A percentile compares a stretch with the other conserved stretches of the same genome.
Conservation (phyloP, 345 rosid species). For the Aquilaria yunnanensis region DNA sequence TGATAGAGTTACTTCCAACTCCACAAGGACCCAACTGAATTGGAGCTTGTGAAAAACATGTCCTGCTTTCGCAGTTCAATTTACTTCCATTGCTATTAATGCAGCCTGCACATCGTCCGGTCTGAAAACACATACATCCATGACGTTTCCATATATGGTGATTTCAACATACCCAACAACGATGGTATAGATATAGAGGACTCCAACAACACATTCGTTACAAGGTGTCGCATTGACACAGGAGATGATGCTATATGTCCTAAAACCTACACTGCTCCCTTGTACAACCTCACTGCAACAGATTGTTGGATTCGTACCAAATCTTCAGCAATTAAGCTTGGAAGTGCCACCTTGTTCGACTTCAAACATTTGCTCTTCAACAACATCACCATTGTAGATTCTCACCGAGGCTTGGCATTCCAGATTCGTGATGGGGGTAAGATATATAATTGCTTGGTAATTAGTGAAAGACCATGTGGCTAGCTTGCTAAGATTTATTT, state of each 20-base stretch:
- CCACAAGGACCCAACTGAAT: no score
- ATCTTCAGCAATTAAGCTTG: slow-evolving; percentile 88
- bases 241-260: slow-evolving; percentile 97
- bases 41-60: no score
- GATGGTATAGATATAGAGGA: slow-evolving; percentile 93
- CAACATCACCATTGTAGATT: slow-evolving; percentile 75
- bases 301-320: slow-evolving; percentile 86
- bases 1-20: no score
- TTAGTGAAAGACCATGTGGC: not conserved
- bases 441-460: not conserved
- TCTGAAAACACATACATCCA: slow-evolving; percentile 57
- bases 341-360: slow-evolving; percentile 85
- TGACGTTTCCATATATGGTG: slow-evolving; percentile 74
- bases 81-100: no score
- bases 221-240: slow-evolving; percentile 68
- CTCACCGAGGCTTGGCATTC: slow-evolving; percentile 81
- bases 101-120: slow-evolving; percentile 77
- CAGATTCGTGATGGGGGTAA: slow-evolving; percentile 97
- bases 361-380: slow-evolving; percentile 65
- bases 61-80: no score
- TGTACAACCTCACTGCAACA: slow-evolving; percentile 72
- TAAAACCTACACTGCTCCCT: slow-evolving; percentile 62
- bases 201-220: slow-evolving; percentile 66
- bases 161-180: slow-evolving; percentile 82
- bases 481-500: not conserved